Evolutionary conservation across 202 grass and related monocot genomes (phyloP), one percentile per base, ranked within the genome.

Genomic region (Thinopyrum obtusiflorum): DNA sequence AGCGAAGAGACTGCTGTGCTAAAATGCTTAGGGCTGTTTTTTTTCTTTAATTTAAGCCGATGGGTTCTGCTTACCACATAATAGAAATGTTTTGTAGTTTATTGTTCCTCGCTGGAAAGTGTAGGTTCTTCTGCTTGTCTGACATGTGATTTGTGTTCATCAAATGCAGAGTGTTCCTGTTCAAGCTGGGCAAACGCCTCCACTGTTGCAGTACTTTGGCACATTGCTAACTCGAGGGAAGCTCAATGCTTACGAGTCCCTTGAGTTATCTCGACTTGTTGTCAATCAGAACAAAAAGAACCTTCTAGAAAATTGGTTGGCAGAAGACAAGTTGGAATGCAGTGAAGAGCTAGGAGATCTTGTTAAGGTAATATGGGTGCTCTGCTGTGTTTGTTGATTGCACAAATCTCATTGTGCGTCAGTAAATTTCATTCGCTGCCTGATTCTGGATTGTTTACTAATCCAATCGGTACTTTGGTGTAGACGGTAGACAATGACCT

Each of bases 221-320:
- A 97, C 89, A 85, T 73, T 97, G 53, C 80, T 97, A 87, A 97
- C 94, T 32, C 89, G 86, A 83, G 94, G 88, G 73, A 97, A 97
- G 78, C 89, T 97, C 72, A 97, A 97, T 87, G 88, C 92, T 73
- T 97, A 87, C 4, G 94, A 97, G 82, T 97, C 94, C 73, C 91
- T 97, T 53, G 94, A 97, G 76, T 82, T 97, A 83, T 97, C 94
- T 89, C 91, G 92, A 60, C 89, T 97, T 74, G 94, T 97, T 60
- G 94, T 97, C 53, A 97, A 97, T 88, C 94, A 97, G 87, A 97
- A 97, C 86, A 97, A 97, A 94, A 97, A 97, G 84, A 97, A 97
- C 63, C 89, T 97, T 69, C 80, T 97, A 57, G 94, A 97, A 69
- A 97, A 97, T 83, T 97, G 92, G 94, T 90, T 97, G 83, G 91